Evolutionary conservation across 306 rosid species (phyloP), one percentile per base, ranked within the genome.

Genomic region (Ziziphus jujuba): DNA sequence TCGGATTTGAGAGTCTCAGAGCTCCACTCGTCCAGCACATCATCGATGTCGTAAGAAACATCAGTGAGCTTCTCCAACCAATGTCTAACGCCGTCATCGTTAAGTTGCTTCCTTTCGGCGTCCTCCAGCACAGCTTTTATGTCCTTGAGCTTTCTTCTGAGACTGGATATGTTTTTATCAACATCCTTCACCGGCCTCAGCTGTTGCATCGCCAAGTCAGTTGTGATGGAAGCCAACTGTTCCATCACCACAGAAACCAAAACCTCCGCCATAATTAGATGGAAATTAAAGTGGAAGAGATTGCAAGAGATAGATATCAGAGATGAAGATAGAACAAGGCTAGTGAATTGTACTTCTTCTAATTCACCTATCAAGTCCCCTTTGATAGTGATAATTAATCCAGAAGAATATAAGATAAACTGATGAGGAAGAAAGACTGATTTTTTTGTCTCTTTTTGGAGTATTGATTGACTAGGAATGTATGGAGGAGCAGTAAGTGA

Each of bases 11-110:
- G 51, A 24, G 66, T 40, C 5, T 21, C 63, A 2, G 73, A 34
- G 57, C 35, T 65, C 78, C 78, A 73, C 43, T 59, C 57, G 11
- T 67, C 79, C 20, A 74, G 9, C 23, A 60, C 40, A 11, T 67
- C 40, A 5, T 28, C 73, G 56, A 74, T 59, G 28, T 67, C 69
- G 22, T 51, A 38, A 6, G 79, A 74, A 6, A 33, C 13, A 2
- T 67, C 49, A n/a, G 59, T 35, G 5, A 74, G 47, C 0, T 67
- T 9, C 2, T 47, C 23, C 25, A 74, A 8, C 79, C 79, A 74
- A 0, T 1, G 0, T 4, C 21, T 25, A 8, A 74, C 58, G 2
- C 8, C 6, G 4, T 1, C 51, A 22, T 56, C 65, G 4, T 60
- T 36, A 9, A 66, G 13, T 22, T 59, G 73, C n/a, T 59, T 66